Evolutionary conservation across 139 green algal species (phyloP), one percentile per base, ranked within the genome.

Genomic region (Coelastrella sp.): DNA sequence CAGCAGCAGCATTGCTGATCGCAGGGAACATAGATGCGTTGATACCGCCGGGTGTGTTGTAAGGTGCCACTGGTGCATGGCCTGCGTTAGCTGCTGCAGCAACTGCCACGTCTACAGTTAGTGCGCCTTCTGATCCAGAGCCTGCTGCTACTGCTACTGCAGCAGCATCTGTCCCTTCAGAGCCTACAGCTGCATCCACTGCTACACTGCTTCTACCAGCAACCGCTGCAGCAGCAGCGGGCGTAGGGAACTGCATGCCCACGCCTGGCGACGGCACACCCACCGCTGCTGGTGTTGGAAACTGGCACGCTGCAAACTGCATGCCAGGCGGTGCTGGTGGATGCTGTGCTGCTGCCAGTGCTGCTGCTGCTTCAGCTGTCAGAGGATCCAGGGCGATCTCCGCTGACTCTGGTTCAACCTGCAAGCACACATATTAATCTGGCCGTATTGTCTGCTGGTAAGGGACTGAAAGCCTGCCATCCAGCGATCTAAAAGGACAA

Each of bases 161-260:
- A 17, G 7, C n/a, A 59, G 20, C 74, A 60, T 19, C 74, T 11
- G 7, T 57, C 7, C 74, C 73, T 16, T 58, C 80, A 22, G 17
- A n/a, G n/a, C n/a, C n/a, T n/a, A n/a, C 58, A 47, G 32, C 80
- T 61, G 80, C 80, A 68, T n/a, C n/a, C n/a, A n/a, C n/a, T n/a
- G n/a, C n/a, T n/a, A n/a, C n/a, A n/a, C n/a, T n/a, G n/a, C n/a
- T n/a, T n/a, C n/a, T n/a, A n/a, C n/a, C n/a, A n/a, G n/a, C n/a
- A n/a, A n/a, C n/a, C n/a, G n/a, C n/a, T n/a, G 80, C 84, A 73
- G 84, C 84, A 68, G 80, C 84, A 73, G 84, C 84, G 22, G 84
- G 84, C 0, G 84, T 82, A 23, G 84, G 84, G 84, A 89, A 89
- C 73, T 89, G 84, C n/a, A 74, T 47, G n/a, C 84, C 84, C 11